Evolutionary conservation across 31 red algal species (phyloP), one percentile per base, ranked within the genome.

Genomic region (Pterothamnion heteromorphum): DNA sequence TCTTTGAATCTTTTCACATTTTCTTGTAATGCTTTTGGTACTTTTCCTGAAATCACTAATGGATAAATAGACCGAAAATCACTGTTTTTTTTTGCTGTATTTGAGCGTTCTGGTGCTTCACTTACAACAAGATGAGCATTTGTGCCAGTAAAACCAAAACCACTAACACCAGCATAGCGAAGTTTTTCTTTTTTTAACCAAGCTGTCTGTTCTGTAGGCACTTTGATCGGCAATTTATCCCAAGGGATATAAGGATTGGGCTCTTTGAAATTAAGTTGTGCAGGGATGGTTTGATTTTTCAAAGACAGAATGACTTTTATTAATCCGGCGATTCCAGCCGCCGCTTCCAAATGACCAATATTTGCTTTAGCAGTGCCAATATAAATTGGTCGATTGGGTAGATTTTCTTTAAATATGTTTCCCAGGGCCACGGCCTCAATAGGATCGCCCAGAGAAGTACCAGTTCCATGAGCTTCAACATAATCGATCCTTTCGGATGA

Each of bases 401-500:
- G 26, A 31, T 27, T 35, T 39, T 39, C 32, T 37, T 27, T 35
- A 86, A 86, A 86, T 35, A 35, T 35, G 26, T 26, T 86, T 39
- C 34, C 35, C 35, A 86, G 37, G 23, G 28, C 82, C 35, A 26
- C 82, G 26, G 35, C 35, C 35, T 86, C 82, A 43, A 86, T 86
- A 27, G 82, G 82, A 43, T 86, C 82, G 37, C 82, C 82, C 35
- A 86, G 24, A 35, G 82, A 36, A 35, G 82, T 86, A 39, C 82
- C 82, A 35, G 82, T 86, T 24, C 82, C 82, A 86, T 86, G 82
- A 31, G 82, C 82, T 86, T 86, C 82, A 43, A 86, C 37, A 37
- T 86, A 86, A 35, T 36, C 23, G 37, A 37, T 86, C 24, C 24
- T 24, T 37, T 31, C 34, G 24, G 82, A 35, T 27, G 32, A 39